Conservation (phyloP, 305 asterid species). For the Fraxinus angustifolia region DNA sequence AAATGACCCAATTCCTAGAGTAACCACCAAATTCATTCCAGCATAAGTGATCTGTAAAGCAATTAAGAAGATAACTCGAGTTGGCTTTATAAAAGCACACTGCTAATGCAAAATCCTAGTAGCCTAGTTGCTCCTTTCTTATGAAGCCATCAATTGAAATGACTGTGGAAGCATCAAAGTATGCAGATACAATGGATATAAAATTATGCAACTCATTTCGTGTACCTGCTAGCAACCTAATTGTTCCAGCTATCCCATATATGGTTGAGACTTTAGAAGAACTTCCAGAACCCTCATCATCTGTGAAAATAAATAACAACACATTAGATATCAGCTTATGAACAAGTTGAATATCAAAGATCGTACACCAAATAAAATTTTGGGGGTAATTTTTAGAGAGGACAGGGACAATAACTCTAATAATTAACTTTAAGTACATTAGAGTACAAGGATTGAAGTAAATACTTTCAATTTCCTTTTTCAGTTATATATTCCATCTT, state of each 20-base stretch:
- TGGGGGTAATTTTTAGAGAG: neutral
- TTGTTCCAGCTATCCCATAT: conserved; percentile 90
- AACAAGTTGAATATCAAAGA: neutral
- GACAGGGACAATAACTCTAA: neutral
- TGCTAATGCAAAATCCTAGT: neutral
- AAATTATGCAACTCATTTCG: conserved; percentile 9
- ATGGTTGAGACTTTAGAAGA: conserved; percentile 61
- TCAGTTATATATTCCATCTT: neutral
- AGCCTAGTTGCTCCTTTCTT: neutral
- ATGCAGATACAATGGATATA: neutral
- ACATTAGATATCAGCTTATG: neutral
- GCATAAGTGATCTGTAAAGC: neutral
- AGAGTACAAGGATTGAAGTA: neutral
- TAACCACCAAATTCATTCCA: neutral
- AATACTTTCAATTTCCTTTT: conserved; percentile 3
- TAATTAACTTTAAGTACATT: neutral
- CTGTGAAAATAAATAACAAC: conserved; percentile 27
- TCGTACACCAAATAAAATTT: neutral
- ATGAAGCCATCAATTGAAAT: neutral
- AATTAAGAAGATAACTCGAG: neutral
- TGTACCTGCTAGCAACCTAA: conserved; percentile 88
- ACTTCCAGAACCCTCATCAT: conserved; percentile 48
- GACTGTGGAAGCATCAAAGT: neutral
- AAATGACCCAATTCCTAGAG: neutral
- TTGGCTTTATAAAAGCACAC: neutral